Evolutionary conservation across 2,329 filamentous ascomycete species (phyloP).

Genomic region (Apiospora malaysiana): DNA sequence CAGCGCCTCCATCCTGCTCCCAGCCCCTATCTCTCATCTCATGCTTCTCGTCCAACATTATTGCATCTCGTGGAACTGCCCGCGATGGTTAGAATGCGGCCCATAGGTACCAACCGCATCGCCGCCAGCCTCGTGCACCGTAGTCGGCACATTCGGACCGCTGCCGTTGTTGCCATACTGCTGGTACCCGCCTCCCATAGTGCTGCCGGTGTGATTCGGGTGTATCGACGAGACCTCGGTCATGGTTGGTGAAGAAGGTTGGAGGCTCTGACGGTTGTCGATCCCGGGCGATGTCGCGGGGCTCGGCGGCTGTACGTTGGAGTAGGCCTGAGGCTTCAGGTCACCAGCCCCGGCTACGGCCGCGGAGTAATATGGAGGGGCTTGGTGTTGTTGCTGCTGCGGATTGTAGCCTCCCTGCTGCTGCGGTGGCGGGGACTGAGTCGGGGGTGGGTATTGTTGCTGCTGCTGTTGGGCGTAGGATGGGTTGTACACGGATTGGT

Average conservation of each 20-base stretch:
- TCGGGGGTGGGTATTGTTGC: conserved; percentile 26
- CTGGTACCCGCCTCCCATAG: not conserved
- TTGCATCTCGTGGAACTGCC: conserved; percentile 49
- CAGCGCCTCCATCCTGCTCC: not conserved
- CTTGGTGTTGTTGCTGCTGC: conserved; percentile 33
- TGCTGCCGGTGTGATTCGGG: conserved; percentile 26
- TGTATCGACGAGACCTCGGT: conserved; percentile 33
- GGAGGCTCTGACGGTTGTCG: conserved; percentile 29
- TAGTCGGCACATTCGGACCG: conserved; percentile 33
- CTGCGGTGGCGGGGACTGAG: conserved; percentile 27
- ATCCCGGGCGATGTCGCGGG: conserved; percentile 31
- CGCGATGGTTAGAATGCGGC: conserved; percentile 41
- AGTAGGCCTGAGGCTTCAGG: conserved; percentile 11
- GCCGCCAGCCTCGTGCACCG: conserved; percentile 47
- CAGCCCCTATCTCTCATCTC: not conserved
- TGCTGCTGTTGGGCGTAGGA: conserved; percentile 28
- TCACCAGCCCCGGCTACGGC: not conserved
- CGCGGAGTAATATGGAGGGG: not conserved
- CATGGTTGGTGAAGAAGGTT: conserved; percentile 35
- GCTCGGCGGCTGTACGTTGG: conserved; percentile 5
- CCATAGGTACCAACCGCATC: conserved; percentile 39
- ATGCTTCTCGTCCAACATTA: not conserved
- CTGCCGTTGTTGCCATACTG: conserved; percentile 32
- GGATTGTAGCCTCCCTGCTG: conserved; percentile 29
- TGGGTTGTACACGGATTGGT: conserved; percentile 31